phyloP scores from a whole-genome alignment of 371 early-diverging fungal genomes.

The Conidiobolus coronatus region DNA sequence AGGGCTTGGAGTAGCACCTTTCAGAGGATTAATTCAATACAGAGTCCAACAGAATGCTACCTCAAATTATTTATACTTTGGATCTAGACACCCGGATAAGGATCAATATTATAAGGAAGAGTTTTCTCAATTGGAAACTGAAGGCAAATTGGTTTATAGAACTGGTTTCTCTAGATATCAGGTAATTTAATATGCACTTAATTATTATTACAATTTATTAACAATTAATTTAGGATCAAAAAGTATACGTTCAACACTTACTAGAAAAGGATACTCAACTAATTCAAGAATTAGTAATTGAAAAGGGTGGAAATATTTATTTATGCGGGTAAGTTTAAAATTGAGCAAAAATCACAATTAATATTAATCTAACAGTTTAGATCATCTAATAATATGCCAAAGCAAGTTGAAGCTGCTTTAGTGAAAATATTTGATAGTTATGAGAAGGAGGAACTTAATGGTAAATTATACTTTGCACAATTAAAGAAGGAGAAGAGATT shows the following conservation, averaged over 20 bases:
- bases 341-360: too few species aligned
- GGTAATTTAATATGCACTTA: conserved; percentile 10
- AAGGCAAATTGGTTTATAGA: conserved; percentile 27
- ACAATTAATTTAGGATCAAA: conserved; percentile 15
- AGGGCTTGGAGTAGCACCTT: conserved; percentile 82
- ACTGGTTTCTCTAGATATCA: conserved; percentile 63
- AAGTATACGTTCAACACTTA: conserved; percentile 43
- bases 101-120: conserved; percentile 56
- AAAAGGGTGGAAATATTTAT: conserved; percentile 29
- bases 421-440: too few species aligned
- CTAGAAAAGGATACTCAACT: conserved; percentile 24
- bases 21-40: conserved; percentile 61
- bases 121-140: conserved; percentile 19
- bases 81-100: conserved; percentile 37
- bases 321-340: conserved; percentile 33
- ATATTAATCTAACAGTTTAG: too few species aligned
- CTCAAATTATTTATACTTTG: conserved; percentile 57
- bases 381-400: too few species aligned
- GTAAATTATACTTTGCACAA: too few species aligned
- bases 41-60: conserved; percentile 18
- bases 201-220: background rate
- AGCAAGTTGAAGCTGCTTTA: too few species aligned
- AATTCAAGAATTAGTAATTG: conserved; percentile 38
- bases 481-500: too few species aligned
- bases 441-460: too few species aligned